Percentiles rank a stretch among this genome's conserved stretches.
These are phyloP conservation scores for Mayamaea pseudoterrestris DNA, from an alignment of 108 stramenopile genomes.

Conservation along the genomic window DNA sequence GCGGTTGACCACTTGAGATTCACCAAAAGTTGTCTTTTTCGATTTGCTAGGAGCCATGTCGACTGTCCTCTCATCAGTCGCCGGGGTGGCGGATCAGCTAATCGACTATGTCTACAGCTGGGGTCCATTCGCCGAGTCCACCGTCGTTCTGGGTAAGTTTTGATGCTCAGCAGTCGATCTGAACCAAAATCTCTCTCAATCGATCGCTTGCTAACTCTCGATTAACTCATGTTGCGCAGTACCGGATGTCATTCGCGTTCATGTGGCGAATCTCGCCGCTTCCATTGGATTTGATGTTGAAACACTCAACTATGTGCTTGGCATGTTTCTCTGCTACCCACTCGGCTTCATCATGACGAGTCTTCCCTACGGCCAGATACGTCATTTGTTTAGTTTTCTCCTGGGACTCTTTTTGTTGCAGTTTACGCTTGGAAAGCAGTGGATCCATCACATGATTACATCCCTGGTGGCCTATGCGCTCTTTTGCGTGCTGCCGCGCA, in stretches of 20 bases:
- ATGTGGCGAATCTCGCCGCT: slow-evolving; percentile 50
- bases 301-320: slow-evolving; percentile 74
- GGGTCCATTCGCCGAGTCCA: slow-evolving; percentile 50
- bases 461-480: slow-evolving; percentile 79
- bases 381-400: slow-evolving; percentile 82
- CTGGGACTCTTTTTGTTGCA: slow-evolving; percentile 84
- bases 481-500: slow-evolving; percentile 62
- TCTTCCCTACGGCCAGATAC: slow-evolving; percentile 68
- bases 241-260: slow-evolving; percentile 47
- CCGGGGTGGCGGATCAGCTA: too few relatives aligned
- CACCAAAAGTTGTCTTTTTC: too few relatives aligned
- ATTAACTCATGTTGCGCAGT: slow-evolving; percentile 28
- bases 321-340: slow-evolving; percentile 83
- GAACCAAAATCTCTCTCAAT: slow-evolving; percentile 1
- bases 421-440: slow-evolving; percentile 85
- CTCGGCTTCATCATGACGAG: slow-evolving; percentile 74
- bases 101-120: background rate
- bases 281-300: slow-evolving; percentile 73
- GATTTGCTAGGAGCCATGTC: too few relatives aligned
- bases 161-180: background rate
- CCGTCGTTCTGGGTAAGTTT: slow-evolving; percentile 80
- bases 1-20: too few relatives aligned
- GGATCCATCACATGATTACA: slow-evolving; percentile 93
- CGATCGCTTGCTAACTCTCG: slow-evolving; percentile 5
- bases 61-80: too few relatives aligned